These are phyloP conservation scores for Monosporozyma unispora DNA, from an alignment of 805 yeast genomes.

Conservation along the genomic window DNA sequence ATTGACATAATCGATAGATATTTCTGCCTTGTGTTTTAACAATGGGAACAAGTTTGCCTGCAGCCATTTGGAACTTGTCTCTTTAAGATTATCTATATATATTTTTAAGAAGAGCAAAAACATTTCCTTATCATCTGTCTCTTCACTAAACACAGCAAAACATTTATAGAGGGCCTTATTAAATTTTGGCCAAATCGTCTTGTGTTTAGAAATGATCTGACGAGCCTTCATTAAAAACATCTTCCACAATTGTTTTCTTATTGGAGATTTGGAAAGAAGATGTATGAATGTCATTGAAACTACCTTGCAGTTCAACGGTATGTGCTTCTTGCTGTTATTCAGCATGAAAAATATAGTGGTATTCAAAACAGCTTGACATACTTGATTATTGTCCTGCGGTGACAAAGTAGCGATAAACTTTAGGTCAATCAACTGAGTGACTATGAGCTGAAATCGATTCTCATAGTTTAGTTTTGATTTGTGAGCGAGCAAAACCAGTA, in stretches of 20 bases:
- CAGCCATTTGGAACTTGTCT: constrained; percentile 14
- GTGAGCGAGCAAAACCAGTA: constrained; percentile 18
- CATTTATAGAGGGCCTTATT: not conserved
- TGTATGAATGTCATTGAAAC: not conserved
- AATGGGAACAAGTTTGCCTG: constrained; percentile 17
- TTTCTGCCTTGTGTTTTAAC: constrained; percentile 11
- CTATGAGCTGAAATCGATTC: constrained; percentile 16
- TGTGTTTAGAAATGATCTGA: not conserved
- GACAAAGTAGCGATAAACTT: constrained; percentile 3
- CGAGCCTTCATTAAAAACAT: not conserved
- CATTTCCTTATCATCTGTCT: not conserved
- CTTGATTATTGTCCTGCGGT: not conserved
- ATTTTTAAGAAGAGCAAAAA: constrained; percentile 3
- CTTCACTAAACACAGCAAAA: not conserved
- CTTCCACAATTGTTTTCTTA: not conserved
- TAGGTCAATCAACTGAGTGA: constrained; percentile 10
- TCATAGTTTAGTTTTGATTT: constrained; percentile 17
- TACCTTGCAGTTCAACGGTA: constrained; percentile 11
- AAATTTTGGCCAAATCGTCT: not conserved
- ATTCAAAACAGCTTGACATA: constrained; percentile 7
- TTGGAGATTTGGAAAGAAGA: not conserved
- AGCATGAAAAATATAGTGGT: constrained; percentile 8
- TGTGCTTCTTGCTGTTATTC: constrained; percentile 7
- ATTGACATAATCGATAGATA: constrained; percentile 14
- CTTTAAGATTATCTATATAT: constrained; percentile 8